Evolutionary conservation across 2,329 filamentous ascomycete genomes (phyloP), one percentile per base, ranked within the genome.

Genomic region (Fusarium temperatum): DNA sequence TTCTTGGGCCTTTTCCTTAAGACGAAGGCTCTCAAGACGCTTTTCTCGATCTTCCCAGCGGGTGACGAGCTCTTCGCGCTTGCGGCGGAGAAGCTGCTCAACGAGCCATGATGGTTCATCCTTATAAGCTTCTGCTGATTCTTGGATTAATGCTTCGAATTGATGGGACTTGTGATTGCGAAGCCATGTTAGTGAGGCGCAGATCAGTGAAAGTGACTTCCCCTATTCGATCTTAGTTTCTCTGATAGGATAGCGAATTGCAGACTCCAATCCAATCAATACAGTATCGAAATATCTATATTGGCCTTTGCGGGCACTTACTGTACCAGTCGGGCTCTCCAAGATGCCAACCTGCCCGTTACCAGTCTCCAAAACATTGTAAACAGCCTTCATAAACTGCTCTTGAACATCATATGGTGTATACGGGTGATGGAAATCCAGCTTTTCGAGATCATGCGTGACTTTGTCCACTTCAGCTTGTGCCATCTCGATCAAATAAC

Each of bases 161-260:
- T 69, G 81, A 75, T 78, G 85, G 80, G 82, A 90, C 81, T 97
- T 96, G 83, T 95, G 89, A 64, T 94, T 89, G 54, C 95, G 91
- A n/a, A 98, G 86, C 95, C 95, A 98, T 6, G 95, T 97, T 78
- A 98, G 82, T 11, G 95, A 92, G 45, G 92, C 93, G 80, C 95
- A 98, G 72, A 98, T 96, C 35, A 98, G 87, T 74, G 95, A 98
- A 50, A 98, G 83, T 3, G 95, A 98, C 87, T 98, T 98, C 50
- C 95, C 95, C 87, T 93, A 72, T 30, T 42, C n/a, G 8, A 39
- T 57, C 48, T 77, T 45, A 74, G 63, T n/a, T 10, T 22, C 14
- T 18, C 18, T 44, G 17, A 14, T 14, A n/a, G 28, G 18, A 28
- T 32, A 35, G 24, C 24, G 15, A 12, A 18, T 35, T 36, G 14